Conservation (phyloP, 2,329 filamentous ascomycete genomes). For the Elsinoe arachidis region DNA sequence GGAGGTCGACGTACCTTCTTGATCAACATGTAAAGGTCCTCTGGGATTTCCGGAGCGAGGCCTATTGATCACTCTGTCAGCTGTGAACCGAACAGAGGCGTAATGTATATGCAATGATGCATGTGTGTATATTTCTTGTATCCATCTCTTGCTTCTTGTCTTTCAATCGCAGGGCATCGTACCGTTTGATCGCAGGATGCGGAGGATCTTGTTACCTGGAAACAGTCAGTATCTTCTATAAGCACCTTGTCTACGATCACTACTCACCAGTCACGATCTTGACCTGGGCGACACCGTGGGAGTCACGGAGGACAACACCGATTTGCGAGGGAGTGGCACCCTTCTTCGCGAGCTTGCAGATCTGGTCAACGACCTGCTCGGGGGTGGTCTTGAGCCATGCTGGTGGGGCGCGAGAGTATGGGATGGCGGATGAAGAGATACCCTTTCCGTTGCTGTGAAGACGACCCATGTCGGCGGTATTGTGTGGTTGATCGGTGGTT, state of each 20-base stretch:
- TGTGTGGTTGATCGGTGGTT: constrained; percentile 19
- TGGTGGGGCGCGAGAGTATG: constrained; percentile 88
- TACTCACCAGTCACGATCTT: constrained; percentile 87
- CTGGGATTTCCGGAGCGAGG: constrained; percentile 95
- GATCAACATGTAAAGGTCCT: constrained; percentile 99
- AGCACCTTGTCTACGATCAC: background rate
- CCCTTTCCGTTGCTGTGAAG: constrained; percentile 99
- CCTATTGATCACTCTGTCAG: constrained; percentile 55
- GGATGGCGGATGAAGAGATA: constrained; percentile 89
- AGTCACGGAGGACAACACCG: constrained; percentile 96
- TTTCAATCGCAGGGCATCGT: constrained; percentile 50
- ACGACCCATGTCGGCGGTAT: constrained; percentile 69
- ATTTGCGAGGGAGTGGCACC: constrained; percentile 98
- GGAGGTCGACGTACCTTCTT: constrained; percentile 70
- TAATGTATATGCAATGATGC: constrained; percentile 26
- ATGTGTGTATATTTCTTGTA: constrained; percentile 17
- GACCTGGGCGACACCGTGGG: constrained; percentile 95
- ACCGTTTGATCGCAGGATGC: constrained; percentile 97
- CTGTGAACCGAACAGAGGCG: constrained; percentile 36
- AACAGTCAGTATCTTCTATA: constrained; percentile 14
- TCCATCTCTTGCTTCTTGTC: constrained; percentile 22
- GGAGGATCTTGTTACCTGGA: constrained; percentile 96
- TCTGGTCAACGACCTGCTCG: constrained; percentile 97
- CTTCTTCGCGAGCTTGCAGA: constrained; percentile 98
- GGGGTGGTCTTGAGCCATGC: constrained; percentile 98